Conservation (phyloP, 176 grass and related monocot species). For the Stipa capillata region DNA sequence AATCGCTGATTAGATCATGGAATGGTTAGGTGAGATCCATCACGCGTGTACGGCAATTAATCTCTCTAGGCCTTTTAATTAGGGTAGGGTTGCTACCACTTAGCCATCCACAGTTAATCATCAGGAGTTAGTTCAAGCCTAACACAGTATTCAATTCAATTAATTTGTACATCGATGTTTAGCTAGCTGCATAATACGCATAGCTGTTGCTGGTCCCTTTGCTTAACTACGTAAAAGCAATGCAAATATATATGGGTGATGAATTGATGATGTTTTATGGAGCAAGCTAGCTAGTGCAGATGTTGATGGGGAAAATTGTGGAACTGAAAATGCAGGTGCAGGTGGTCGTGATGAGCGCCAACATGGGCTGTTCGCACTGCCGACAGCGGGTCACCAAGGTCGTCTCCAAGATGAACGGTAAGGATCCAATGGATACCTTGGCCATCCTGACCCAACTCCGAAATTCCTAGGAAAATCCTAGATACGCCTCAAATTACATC, state of each 20-base stretch:
- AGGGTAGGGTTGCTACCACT: too few species aligned
- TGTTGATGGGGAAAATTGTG: neutral
- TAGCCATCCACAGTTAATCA: slow-evolving; percentile 4
- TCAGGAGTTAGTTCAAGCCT: neutral
- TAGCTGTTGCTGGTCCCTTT: neutral
- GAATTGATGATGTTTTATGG: neutral
- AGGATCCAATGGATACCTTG: slow-evolving; percentile 27
- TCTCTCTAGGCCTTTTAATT: too few species aligned
- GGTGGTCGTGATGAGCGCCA: slow-evolving; percentile 92
- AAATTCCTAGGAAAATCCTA: neutral
- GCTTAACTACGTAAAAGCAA: slow-evolving; percentile 15
- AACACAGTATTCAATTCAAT: neutral
- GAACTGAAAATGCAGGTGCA: slow-evolving; percentile 57
- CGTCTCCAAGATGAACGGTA: slow-evolving; percentile 97
- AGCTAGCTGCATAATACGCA: neutral
- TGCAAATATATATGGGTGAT: neutral
- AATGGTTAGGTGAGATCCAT: too few species aligned
- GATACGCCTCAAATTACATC: too few species aligned
- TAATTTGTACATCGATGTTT: neutral
- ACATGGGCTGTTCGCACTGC: slow-evolving; percentile 89
- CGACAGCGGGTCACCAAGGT: slow-evolving; percentile 67
- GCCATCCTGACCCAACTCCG: too few species aligned
- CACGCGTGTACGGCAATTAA: too few species aligned
- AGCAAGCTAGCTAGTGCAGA: neutral
- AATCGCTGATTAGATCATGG: too few species aligned